Base-by-base conservation (phyloP, 192 early-diverging fungal genomes). In the Gonapodya sp. region DNA sequence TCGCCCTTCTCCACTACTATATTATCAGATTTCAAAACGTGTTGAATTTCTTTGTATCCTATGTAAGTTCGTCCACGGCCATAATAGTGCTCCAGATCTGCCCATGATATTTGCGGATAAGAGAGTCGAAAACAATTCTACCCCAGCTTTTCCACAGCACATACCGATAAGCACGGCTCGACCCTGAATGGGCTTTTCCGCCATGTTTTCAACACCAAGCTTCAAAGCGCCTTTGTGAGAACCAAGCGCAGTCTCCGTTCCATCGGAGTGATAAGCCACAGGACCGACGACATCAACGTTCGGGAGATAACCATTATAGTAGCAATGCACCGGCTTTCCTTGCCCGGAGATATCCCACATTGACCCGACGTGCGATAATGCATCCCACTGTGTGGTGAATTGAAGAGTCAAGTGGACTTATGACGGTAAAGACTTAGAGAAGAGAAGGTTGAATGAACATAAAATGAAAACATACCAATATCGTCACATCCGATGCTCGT, bases 401-500 rank as follows among this genome's bases (percentile, higher is more conserved):
- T 64, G 46, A 24, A 64, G 46, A 8, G 46, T 64, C 46, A 64
- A 64, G 24, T 64, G 46, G 46, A 64, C 46, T 64, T 8, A 24
- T 16, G 8, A 24, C 8, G 8, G 46, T 8, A 24, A 64, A 64
- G 46, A 64, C 8, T 24, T 8, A 64, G 46, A 64, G 46, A 24
- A 24, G 46, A 64, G 8, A 24, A 16, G 8, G 24, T 24, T 16
- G 46, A 24, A 24, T 24, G 8, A 64, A 16, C 46, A 64, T 64
- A 24, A 64, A 16, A 24, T 64, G 8, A 24, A 64, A 8, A 24
- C 24, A 16, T 64, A 64, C 46, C 46, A 64, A 64, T 64, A 24
- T 77, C 75, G 75, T 77, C 75, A 33, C 75, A 77, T 2, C 75
- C 75, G 30, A 77, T 34, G 75, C 75, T 77, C 8, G 75, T 77